A percentile compares a stretch with the other conserved stretches of the same genome.
phyloP scores from a whole-genome alignment of 352 stramenopile species.

The Phytophthora vignae region DNA sequence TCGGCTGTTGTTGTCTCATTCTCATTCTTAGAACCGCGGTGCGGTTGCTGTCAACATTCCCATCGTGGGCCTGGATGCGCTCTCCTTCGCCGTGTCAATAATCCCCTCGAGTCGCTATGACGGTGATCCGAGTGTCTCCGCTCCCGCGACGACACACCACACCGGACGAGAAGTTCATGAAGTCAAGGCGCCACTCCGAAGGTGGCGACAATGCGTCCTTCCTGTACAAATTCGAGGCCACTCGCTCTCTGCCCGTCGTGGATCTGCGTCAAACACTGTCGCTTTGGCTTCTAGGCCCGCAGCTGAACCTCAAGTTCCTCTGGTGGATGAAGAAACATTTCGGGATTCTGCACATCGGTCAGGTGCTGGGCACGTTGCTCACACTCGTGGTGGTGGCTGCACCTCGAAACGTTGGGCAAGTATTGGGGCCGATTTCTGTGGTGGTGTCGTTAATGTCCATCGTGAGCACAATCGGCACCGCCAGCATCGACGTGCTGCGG shows the following conservation, averaged over 20 bases:
- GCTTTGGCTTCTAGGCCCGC: slow-evolving; percentile 2
- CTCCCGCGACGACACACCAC: slow-evolving; percentile 10
- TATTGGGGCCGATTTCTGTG: slow-evolving; percentile 14
- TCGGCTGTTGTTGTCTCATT: no score
- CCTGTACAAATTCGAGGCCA: slow-evolving; percentile 30
- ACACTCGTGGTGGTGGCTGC: slow-evolving; percentile 12
- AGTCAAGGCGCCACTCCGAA: slow-evolving; percentile 7
- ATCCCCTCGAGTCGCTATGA: slow-evolving; percentile 15
- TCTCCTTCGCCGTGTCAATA: not conserved
- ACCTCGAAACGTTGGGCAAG: slow-evolving; percentile 18
- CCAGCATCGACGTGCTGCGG: slow-evolving; percentile 41
- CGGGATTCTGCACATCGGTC: slow-evolving; percentile 13
- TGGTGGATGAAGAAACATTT: slow-evolving; percentile 34
- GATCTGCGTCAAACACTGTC: slow-evolving; percentile 31
- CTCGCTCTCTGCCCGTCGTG: slow-evolving; percentile 18
- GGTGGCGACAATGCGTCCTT: slow-evolving; percentile 5
- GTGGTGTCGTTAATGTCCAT: slow-evolving; percentile 20
- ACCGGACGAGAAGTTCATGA: slow-evolving; percentile 19
- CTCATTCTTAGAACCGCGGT: not conserved
- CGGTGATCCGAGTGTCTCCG: slow-evolving; percentile 7
- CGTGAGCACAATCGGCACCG: slow-evolving; percentile 32
- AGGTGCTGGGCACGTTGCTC: slow-evolving; percentile 10
- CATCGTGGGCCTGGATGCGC: not conserved
- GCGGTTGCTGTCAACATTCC: not conserved
- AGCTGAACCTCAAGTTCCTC: slow-evolving; percentile 18